A percentile compares a stretch with the other conserved stretches of the same genome.
phyloP scores from a whole-genome alignment of 805 yeast species.

The Geotrichum ghanense region DNA sequence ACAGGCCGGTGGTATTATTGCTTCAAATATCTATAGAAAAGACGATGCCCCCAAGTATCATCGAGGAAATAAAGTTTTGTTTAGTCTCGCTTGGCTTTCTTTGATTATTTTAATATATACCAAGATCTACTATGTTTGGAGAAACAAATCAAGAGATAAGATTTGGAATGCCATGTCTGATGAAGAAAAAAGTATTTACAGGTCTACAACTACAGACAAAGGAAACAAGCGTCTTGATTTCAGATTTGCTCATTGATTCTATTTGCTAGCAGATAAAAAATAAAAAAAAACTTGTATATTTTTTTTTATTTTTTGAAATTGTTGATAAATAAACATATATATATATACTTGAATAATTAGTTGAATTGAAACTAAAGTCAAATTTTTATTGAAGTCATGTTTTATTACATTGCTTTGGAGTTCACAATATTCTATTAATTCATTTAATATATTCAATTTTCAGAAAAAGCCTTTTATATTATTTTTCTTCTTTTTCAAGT shows the following conservation, averaged over 20 bases:
- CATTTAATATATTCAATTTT: too few species aligned
- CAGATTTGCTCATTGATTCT: background rate
- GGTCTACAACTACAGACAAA: background rate
- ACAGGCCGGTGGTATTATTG: slow-evolving; percentile 43
- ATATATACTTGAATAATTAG: too few species aligned
- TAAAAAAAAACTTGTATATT: too few species aligned
- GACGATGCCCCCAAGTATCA: slow-evolving; percentile 50
- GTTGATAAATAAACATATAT: too few species aligned
- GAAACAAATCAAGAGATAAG: background rate
- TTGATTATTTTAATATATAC: background rate
- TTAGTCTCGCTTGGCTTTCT: slow-evolving; percentile 11
- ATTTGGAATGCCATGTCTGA: background rate
- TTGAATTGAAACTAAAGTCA: too few species aligned
- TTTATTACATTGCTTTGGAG: too few species aligned
- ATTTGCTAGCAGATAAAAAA: too few species aligned
- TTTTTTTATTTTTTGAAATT: too few species aligned
- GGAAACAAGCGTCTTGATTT: background rate
- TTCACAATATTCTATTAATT: too few species aligned
- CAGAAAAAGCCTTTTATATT: too few species aligned
- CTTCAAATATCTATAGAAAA: slow-evolving; percentile 43
- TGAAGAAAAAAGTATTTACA: background rate
- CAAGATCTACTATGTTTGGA: background rate
- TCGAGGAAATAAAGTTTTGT: slow-evolving; percentile 36
- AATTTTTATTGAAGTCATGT: too few species aligned
- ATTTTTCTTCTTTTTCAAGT: too few species aligned